phyloP scores from a whole-genome alignment of 163 green algal genomes.

The Trebouxia gelatinosa region DNA sequence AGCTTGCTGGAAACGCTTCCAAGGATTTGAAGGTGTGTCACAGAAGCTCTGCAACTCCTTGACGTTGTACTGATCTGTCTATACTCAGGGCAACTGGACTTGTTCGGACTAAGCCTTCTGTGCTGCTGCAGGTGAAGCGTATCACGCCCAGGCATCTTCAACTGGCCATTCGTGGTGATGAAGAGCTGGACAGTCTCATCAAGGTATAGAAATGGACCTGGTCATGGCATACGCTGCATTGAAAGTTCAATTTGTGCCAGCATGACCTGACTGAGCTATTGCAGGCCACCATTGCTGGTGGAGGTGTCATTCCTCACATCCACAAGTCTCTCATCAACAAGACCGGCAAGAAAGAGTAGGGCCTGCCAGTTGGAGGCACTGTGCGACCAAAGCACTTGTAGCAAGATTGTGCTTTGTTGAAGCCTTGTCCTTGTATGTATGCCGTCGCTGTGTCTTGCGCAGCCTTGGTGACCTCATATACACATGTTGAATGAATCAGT shows the following conservation, averaged over 20 bases:
- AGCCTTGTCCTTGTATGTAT: too few species aligned
- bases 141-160: slow-evolving; percentile 99
- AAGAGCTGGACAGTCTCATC: slow-evolving; percentile 98
- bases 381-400: too few species aligned
- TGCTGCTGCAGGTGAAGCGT: slow-evolving; percentile 88
- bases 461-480: too few species aligned
- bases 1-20: slow-evolving; percentile 98
- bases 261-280: too few species aligned
- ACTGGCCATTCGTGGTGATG: slow-evolving; percentile 98
- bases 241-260: background rate
- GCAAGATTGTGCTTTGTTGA: too few species aligned
- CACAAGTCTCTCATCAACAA: slow-evolving; percentile 99
- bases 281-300: slow-evolving; percentile 97
- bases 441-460: too few species aligned
- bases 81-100: background rate
- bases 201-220: slow-evolving; percentile 63
- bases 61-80: too few species aligned
- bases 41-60: background rate
- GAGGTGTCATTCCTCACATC: slow-evolving; percentile 99
- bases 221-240: background rate
- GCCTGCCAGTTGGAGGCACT: too few species aligned
- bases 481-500: too few species aligned
- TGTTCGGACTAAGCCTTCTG: background rate
- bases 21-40: slow-evolving; percentile 97
- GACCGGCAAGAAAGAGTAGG: slow-evolving; percentile 72